Evolutionary conservation across 805 yeast genomes (phyloP).

Genomic region (Schwanniomyces occidentalis): DNA sequence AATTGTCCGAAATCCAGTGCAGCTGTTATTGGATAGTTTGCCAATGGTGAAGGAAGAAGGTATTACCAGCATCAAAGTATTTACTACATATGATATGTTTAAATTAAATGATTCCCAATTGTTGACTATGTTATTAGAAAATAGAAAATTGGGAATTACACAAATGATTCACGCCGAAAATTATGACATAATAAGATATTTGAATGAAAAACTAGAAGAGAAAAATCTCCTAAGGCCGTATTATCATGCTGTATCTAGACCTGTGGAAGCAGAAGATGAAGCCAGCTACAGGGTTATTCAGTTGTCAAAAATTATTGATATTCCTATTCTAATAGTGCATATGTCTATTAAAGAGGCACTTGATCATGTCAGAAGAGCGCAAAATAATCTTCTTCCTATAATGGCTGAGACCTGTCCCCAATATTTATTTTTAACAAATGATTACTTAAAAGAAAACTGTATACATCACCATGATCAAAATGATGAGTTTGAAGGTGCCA

Average conservation of each 20-base stretch:
- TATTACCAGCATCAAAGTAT: conserved; percentile 42
- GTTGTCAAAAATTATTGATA: conserved; percentile 43
- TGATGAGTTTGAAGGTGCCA: conserved; percentile 45
- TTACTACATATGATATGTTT: conserved; percentile 47
- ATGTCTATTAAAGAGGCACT: conserved; percentile 46
- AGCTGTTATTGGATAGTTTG: conserved; percentile 9
- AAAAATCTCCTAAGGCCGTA: conserved; percentile 41
- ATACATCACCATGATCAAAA: conserved; percentile 6
- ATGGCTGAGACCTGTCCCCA: conserved; percentile 55
- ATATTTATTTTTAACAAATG: conserved; percentile 45
- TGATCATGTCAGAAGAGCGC: conserved; percentile 43
- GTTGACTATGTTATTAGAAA: conserved; percentile 36
- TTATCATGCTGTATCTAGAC: conserved; percentile 48
- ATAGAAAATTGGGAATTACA: conserved; percentile 43
- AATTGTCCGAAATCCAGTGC: conserved; percentile 36
- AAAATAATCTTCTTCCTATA: conserved; percentile 40
- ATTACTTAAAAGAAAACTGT: conserved; percentile 25
- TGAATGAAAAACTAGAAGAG: conserved; percentile 39
- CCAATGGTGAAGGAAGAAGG: conserved; percentile 31
- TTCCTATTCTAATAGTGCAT: conserved; percentile 49
- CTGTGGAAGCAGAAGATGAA: conserved; percentile 48
- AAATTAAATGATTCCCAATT: conserved; percentile 42
- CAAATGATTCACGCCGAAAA: conserved; percentile 56
- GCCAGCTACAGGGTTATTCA: conserved; percentile 50
- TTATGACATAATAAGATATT: conserved; percentile 44